Conservation (phyloP, 1,284 basidiomycete species). For the Cryptococcus sp. region DNA sequence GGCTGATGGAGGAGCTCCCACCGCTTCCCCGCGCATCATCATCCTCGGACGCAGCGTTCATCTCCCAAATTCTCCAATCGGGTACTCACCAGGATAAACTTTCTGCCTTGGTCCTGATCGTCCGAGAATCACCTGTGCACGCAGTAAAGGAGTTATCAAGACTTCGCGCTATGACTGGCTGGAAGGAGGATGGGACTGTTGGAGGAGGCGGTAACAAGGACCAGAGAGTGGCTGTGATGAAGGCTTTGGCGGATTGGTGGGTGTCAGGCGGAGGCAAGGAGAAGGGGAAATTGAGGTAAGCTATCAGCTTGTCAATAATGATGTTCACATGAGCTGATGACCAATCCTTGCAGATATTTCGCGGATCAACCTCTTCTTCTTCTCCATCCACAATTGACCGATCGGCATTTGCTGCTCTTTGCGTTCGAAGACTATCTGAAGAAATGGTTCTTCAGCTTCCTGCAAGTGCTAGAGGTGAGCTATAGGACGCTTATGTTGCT, state of each 20-base stretch:
- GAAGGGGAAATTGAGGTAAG: slow-evolving; percentile 74
- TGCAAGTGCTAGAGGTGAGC: slow-evolving; percentile 83
- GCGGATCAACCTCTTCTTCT: slow-evolving; percentile 82
- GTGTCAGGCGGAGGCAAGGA: slow-evolving; percentile 78
- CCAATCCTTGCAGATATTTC: slow-evolving; percentile 67
- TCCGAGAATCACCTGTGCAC: slow-evolving; percentile 88
- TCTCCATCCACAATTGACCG: slow-evolving; percentile 65
- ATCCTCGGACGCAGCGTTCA: slow-evolving; percentile 74
- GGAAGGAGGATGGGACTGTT: slow-evolving; percentile 57
- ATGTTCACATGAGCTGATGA: slow-evolving; percentile 3
- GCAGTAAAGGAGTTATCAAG: slow-evolving; percentile 79
- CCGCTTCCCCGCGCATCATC: slow-evolving; percentile 41
- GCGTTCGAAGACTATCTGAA: slow-evolving; percentile 98
- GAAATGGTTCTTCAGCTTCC: slow-evolving; percentile 90
- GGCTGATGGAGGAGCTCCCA: slow-evolving; percentile 39
- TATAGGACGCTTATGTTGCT: background rate
- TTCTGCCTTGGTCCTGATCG: slow-evolving; percentile 85
- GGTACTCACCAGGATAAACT: slow-evolving; percentile 93
- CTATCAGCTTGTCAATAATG: slow-evolving; percentile 11
- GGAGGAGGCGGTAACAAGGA: slow-evolving; percentile 66
- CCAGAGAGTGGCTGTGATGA: slow-evolving; percentile 83
- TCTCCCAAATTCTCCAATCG: slow-evolving; percentile 76
- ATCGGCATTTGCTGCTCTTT: slow-evolving; percentile 77
- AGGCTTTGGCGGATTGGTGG: slow-evolving; percentile 97
- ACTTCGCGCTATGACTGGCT: slow-evolving; percentile 76